phyloP scores from a whole-genome alignment of 2,329 filamentous ascomycete species.

The Xylariaceae sp. region DNA sequence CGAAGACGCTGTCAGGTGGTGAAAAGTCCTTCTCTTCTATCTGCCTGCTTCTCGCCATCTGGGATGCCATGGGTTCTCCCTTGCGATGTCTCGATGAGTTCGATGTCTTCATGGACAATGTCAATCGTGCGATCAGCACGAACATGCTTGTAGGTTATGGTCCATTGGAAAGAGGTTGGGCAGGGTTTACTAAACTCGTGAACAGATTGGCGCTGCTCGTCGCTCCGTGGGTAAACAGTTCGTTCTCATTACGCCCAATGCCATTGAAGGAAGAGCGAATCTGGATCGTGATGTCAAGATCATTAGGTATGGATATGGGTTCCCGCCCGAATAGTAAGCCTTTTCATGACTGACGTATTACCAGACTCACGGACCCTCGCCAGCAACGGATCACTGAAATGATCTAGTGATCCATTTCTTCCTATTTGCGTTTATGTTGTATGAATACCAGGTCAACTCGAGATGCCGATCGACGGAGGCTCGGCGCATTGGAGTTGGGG shows the following conservation, averaged over 20 bases:
- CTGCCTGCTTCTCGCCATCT: constrained; percentile 84
- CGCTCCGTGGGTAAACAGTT: constrained; percentile 87
- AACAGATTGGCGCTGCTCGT: constrained; percentile 73
- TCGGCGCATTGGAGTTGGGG: constrained; percentile 6
- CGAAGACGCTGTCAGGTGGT: constrained; percentile 88
- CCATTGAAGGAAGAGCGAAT: constrained; percentile 57
- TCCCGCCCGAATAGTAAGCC: neutral
- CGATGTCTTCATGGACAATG: constrained; percentile 98
- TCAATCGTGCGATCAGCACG: constrained; percentile 89
- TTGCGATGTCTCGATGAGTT: constrained; percentile 96
- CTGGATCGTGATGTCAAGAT: constrained; percentile 69
- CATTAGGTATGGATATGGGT: constrained; percentile 50
- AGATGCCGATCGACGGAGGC: neutral
- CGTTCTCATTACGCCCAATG: constrained; percentile 92
- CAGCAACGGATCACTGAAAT: constrained; percentile 43
- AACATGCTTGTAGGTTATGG: constrained; percentile 71
- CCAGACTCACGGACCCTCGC: constrained; percentile 54
- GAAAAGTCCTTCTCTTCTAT: constrained; percentile 98
- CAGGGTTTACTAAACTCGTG: constrained; percentile 22
- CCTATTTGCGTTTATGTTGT: constrained; percentile 3
- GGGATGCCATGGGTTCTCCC: constrained; percentile 97
- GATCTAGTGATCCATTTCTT: constrained; percentile 17
- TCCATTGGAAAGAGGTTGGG: neutral
- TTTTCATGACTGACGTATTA: constrained; percentile 24
- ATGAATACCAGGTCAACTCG: neutral